Conservation (phyloP, 306 rosid genomes). For the Vigna nakashimae region DNA sequence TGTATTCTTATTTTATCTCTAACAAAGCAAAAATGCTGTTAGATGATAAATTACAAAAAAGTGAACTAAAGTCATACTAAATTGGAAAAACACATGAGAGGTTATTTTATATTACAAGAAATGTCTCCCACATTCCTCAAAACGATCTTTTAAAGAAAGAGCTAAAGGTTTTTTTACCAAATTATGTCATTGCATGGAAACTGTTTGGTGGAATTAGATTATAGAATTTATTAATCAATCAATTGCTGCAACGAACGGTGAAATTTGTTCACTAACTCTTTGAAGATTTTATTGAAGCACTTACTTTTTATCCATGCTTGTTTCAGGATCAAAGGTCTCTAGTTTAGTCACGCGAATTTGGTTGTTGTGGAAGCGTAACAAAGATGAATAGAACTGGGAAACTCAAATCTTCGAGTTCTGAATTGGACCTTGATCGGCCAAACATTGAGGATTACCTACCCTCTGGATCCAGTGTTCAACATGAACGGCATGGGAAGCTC, state of each 20-base stretch:
- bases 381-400: slow-evolving; percentile 45
- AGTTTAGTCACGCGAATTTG: neutral
- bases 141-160: too few relatives aligned
- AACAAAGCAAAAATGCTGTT: too few relatives aligned
- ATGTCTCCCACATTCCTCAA: too few relatives aligned
- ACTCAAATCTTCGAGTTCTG: slow-evolving; percentile 66
- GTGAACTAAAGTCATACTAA: too few relatives aligned
- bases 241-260: neutral
- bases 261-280: neutral
- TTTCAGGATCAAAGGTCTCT: neutral
- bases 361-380: slow-evolving; percentile 16
- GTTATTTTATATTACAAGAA: too few relatives aligned
- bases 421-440: slow-evolving; percentile 84
- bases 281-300: neutral
- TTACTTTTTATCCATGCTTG: neutral
- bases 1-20: too few relatives aligned
- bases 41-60: too few relatives aligned
- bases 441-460: slow-evolving; percentile 89
- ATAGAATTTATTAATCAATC: neutral
- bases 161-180: too few relatives aligned
- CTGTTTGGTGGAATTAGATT: neutral
- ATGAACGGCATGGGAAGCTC: slow-evolving; percentile 71
- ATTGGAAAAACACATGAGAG: too few relatives aligned
- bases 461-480: slow-evolving; percentile 76
- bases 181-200: slow-evolving; percentile 12